Evolutionary conservation across 345 rosid species (phyloP).

Genomic region (Salix brachista): DNA sequence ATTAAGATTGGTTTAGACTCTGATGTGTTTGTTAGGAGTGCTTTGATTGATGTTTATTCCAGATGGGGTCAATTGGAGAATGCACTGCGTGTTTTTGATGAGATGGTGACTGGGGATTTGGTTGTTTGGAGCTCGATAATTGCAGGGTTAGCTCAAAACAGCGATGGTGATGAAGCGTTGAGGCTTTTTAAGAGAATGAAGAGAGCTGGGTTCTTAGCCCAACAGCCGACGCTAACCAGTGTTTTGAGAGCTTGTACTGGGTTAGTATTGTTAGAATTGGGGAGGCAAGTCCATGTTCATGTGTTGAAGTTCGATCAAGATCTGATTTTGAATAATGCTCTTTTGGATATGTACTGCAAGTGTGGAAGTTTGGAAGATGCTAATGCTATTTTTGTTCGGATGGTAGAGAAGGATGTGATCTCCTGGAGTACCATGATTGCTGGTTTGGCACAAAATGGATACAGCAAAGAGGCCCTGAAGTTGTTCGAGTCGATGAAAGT

Average conservation of each 20-base stretch:
- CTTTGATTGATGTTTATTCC: slow-evolving; percentile 60
- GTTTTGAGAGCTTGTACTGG: slow-evolving; percentile 66
- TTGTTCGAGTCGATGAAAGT: slow-evolving; percentile 51
- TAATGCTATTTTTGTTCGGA: slow-evolving; percentile 33
- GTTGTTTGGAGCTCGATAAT: slow-evolving; percentile 77
- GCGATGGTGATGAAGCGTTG: slow-evolving; percentile 47
- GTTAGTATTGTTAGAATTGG: slow-evolving; percentile 52
- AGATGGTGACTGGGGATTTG: slow-evolving; percentile 54
- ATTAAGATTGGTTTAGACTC: slow-evolving; percentile 56
- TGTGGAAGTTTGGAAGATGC: slow-evolving; percentile 72
- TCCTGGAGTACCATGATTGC: slow-evolving; percentile 83
- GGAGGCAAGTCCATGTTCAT: slow-evolving; percentile 70
- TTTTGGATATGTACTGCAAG: slow-evolving; percentile 72
- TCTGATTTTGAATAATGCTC: slow-evolving; percentile 62
- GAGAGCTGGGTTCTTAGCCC: slow-evolving; percentile 46
- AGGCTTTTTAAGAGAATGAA: slow-evolving; percentile 61
- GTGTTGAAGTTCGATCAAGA: slow-evolving; percentile 56
- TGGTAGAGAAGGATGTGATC: slow-evolving; percentile 59
- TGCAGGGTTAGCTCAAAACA: slow-evolving; percentile 69
- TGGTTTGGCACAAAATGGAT: slow-evolving; percentile 70
- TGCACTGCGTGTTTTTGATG: slow-evolving; percentile 47
- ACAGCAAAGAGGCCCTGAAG: slow-evolving; percentile 53
- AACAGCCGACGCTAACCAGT: slow-evolving; percentile 58
- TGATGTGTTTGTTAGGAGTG: slow-evolving; percentile 64
- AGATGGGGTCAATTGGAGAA: slow-evolving; percentile 44